Evolutionary conservation across 2,329 filamentous ascomycete species (phyloP), one percentile per base, ranked within the genome.

Genomic region (Trichoderma afroharzianum): DNA sequence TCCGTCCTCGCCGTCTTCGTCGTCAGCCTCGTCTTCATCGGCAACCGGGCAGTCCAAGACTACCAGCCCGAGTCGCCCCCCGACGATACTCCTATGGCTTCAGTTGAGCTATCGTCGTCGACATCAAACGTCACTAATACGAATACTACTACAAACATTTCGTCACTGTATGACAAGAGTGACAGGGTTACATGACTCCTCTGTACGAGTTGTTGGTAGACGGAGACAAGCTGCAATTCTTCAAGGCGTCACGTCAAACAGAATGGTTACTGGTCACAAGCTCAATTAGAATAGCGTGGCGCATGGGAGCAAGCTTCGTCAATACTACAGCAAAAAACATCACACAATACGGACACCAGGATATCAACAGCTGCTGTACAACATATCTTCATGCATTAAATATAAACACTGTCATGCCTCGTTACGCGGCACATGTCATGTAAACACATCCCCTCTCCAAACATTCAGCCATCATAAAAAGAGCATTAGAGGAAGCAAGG

Each of bases 1-100:
- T 43, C 72, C 33, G 73, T 79, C 55, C 39, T 78, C 26, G 72
- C 74, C 63, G 68, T 78, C 63, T 70, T 75, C 50, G 67, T 74
- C 33, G 69, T 76, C 24, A 75, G 71, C 33, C 33, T 76, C 33
- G 73, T 78, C 61, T 71, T 77, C 26, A 57, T 73, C 32, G 72
- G 69, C 39, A 32, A 71, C 21, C 28, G 18, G 11, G 69, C 69
- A 8, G 33, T 71, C 14, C 61, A 47, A 18, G 21, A 53, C n/a
- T 67, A 61, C 21, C 69, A 39, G 11, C 28, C 75, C 6, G 8
- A 18, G 33, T 0, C 0, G 4, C 36, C 39, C 6, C 36, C 55
- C 6, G 32, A 58, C 24, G 32, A 26, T 24, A 30, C 50, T 30
- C 63, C 50, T 11, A 67, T 32, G 14, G 9, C 15, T 14, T 43